A percentile compares a stretch with the other conserved stretches of the same genome.
Conservation (phyloP, 176 grass and related monocot species). For the Bolboschoenus planiculmis region DNA sequence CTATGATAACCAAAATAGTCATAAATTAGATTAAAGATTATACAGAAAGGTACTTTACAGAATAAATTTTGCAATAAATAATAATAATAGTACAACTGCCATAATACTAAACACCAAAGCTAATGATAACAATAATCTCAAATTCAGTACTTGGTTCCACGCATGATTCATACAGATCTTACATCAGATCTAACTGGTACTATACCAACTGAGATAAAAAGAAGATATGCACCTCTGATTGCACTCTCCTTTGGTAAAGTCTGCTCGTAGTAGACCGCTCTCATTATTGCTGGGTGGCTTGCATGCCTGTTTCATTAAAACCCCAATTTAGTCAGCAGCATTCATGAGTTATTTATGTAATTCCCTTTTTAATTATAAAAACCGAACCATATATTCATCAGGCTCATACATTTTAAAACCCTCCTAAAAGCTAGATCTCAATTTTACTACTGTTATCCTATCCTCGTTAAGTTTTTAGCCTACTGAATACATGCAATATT, state of each 20-base stretch:
- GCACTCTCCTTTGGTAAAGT: conserved; percentile 43
- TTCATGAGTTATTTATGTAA: background rate
- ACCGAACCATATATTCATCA: background rate
- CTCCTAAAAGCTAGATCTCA: background rate
- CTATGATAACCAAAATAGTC: conserved; percentile 23
- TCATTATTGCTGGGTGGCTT: conserved; percentile 44
- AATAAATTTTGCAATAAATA: background rate
- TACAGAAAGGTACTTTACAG: background rate
- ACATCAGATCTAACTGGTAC: background rate
- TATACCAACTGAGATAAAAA: background rate
- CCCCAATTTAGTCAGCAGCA: background rate
- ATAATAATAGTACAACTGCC: background rate
- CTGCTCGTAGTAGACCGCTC: conserved; percentile 84
- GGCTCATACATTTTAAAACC: background rate
- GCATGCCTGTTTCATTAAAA: conserved; percentile 50
- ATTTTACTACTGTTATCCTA: background rate
- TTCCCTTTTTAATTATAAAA: background rate
- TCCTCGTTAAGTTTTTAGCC: background rate
- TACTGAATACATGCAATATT: background rate
- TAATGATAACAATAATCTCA: background rate
- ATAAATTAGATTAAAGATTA: conserved; percentile 3
- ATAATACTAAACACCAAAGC: background rate
- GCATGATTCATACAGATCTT: background rate
- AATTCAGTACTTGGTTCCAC: background rate
- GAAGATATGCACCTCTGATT: conserved; percentile 27